Percentiles rank a stretch among this genome's conserved stretches.
phyloP scores from a whole-genome alignment of 2,329 filamentous ascomycete species.

The Chaetothyriales sp. region DNA sequence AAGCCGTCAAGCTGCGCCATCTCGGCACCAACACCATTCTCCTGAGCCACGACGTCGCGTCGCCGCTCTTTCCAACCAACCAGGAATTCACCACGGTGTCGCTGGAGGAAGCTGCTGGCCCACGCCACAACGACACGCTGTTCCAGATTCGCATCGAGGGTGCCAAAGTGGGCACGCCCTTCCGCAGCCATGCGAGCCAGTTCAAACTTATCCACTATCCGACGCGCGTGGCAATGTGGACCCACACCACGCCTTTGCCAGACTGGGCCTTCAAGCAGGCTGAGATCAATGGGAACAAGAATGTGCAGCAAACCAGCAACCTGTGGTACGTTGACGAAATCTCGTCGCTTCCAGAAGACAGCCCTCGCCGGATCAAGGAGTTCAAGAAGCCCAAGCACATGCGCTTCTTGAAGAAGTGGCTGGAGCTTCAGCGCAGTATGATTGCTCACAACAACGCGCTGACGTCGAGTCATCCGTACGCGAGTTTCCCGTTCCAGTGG shows the following conservation, averaged over 20 bases:
- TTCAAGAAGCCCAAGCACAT: conserved; percentile 67
- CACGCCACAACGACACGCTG: conserved; percentile 72
- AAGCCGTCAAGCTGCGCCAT: conserved; percentile 75
- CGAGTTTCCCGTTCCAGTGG: conserved; percentile 92
- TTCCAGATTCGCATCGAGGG: conserved; percentile 88
- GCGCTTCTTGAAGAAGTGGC: conserved; percentile 85
- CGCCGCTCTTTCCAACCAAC: conserved; percentile 91
- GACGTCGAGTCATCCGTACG: conserved; percentile 92
- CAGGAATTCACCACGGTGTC: conserved; percentile 89
- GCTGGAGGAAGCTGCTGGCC: conserved; percentile 55
- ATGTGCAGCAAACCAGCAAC: conserved; percentile 75
- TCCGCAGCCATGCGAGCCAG: conserved; percentile 80
- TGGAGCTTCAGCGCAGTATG: conserved; percentile 94
- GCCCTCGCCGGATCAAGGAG: conserved; percentile 60
- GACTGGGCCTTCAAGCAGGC: conserved; percentile 97
- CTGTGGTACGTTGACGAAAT: conserved; percentile 91
- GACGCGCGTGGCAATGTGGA: conserved; percentile 98
- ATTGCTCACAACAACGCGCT: conserved; percentile 99
- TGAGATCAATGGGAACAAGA: conserved; percentile 99
- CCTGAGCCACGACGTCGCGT: conserved; percentile 91
- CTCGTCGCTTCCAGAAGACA: conserved; percentile 59
- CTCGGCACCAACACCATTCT: conserved; percentile 73
- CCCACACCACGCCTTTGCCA: conserved; percentile 82
- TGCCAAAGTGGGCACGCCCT: conserved; percentile 65
- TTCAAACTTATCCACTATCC: conserved; percentile 94